Base-by-base conservation (phyloP, 495 filamentous ascomycete genomes). In the Thermothielavioides terrestris region DNA sequence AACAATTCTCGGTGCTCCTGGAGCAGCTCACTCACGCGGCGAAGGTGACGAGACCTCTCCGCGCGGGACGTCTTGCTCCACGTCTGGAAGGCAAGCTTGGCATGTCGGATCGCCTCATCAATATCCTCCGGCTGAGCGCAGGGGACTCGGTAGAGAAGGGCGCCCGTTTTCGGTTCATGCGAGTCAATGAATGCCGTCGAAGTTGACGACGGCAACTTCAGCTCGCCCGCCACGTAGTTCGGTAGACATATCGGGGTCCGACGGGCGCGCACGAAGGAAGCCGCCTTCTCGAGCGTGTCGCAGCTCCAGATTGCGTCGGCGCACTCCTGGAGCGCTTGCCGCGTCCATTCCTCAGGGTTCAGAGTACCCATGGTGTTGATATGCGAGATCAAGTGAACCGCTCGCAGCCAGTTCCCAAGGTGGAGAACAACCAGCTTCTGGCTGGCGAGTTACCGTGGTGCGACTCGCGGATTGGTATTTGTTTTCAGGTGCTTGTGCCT, bases 61-160 rank as follows among this genome's bases (percentile, higher is more conserved):
- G 43, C 43, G 2, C 60, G 57, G 3, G 57, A 23, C 0, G 57
- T 58, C 39, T 60, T 60, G 50, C 50, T 54, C 60, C 60, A 63
- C 4, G 52, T 34, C 3, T 46, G 46, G 42, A 63, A 63, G 5
- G 57, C 55, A 8, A 12, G 23, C 21, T 51, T 58, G 45, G 60
- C 60, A 20, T 44, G 23, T 5, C 28, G 30, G 21, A 58, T 53
- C 4, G 60, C 60, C 3, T 38, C 37, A 8, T 58, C 49, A 7
- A 60, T 53, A 20, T 42, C 50, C 1, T 28, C 44, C 1, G 38
- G 15, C 18, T 47, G 42, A 3, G 60, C 45, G 45, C 46, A 49
- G 8, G 57, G 57, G 1, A 63, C 28, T n/a, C 39, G 35, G 47
- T 25, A 53, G 17, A 57, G n/a, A 0, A 53, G 35, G 2, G 17